Conservation (phyloP, 2,329 filamentous ascomycete species). For the Fusarium domesticum region DNA sequence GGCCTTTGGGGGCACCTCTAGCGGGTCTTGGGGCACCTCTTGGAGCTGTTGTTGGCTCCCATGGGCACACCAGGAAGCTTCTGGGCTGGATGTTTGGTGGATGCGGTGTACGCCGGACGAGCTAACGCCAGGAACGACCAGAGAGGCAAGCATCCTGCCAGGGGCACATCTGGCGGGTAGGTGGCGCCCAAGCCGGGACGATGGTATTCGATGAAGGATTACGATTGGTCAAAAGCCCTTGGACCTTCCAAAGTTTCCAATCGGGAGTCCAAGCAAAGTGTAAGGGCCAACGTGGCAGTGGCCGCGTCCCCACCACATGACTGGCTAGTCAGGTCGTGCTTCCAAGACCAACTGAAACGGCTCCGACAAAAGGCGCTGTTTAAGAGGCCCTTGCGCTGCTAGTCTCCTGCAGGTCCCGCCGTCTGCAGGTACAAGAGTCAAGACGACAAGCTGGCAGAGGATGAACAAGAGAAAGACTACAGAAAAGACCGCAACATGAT, state of each 20-base stretch:
- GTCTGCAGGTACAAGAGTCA: background rate
- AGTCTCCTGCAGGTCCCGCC: constrained; percentile 15
- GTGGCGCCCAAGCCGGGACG: constrained; percentile 3
- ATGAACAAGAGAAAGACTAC: background rate
- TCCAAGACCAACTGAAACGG: constrained; percentile 17
- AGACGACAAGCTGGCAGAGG: background rate
- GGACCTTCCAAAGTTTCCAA: background rate
- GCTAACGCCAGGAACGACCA: constrained; percentile 4
- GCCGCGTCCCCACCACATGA: constrained; percentile 6
- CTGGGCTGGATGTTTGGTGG: constrained; percentile 11
- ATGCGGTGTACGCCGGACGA: background rate
- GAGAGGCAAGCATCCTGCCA: constrained; percentile 6
- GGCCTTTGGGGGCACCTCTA: constrained; percentile 14
- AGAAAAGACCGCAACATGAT: background rate
- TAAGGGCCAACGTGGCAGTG: constrained; percentile 23
- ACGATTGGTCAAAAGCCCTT: constrained; percentile 13
- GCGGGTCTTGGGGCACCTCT: constrained; percentile 13
- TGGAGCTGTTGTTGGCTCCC: constrained; percentile 1
- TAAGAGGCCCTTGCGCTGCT: constrained; percentile 1
- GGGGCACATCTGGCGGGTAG: constrained; percentile 7
- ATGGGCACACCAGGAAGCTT: constrained; percentile 11
- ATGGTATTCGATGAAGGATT: background rate
- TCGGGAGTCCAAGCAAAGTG: constrained; percentile 3
- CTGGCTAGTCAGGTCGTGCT: constrained; percentile 5
- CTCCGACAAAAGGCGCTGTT: constrained; percentile 2